Evolutionary conservation across 106 monocot genomes (phyloP).

Genomic region (Hemerocallis citrina): DNA sequence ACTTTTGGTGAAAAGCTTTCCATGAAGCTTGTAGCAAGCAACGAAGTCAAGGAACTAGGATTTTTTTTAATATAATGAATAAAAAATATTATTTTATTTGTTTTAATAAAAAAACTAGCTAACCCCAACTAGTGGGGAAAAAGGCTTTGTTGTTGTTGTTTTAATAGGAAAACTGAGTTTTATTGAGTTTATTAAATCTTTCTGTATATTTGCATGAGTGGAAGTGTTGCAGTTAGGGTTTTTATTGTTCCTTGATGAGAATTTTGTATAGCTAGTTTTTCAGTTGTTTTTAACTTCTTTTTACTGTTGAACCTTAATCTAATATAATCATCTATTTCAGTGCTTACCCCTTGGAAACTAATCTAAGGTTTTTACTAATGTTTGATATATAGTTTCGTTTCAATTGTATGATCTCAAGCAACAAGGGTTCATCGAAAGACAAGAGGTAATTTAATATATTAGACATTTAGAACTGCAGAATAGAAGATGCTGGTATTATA

Average conservation of each 20-base stretch:
- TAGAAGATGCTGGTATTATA: neutral
- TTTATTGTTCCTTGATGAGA: neutral
- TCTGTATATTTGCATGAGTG: too few relatives aligned
- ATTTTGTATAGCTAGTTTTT: neutral
- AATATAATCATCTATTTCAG: neutral
- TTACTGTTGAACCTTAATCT: neutral
- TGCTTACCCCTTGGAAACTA: neutral
- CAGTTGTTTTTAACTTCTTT: neutral
- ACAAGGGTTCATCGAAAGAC: conserved; percentile 94
- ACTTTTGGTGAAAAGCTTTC: too few relatives aligned
- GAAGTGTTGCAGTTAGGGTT: too few relatives aligned
- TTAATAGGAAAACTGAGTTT: too few relatives aligned
- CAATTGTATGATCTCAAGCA: conserved; percentile 95
- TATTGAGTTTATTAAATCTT: too few relatives aligned
- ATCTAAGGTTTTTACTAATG: neutral
- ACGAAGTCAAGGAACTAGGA: too few relatives aligned
- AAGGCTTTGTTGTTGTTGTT: too few relatives aligned
- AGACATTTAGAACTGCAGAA: neutral
- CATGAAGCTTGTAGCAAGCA: too few relatives aligned
- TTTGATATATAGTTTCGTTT: conserved; percentile 75
- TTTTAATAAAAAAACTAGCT: too few relatives aligned
- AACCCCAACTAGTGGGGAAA: too few relatives aligned
- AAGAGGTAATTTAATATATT: conserved; percentile 49
- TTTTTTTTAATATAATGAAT: too few relatives aligned
- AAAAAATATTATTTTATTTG: too few relatives aligned